Evolutionary conservation across 2,329 filamentous ascomycete genomes (phyloP).

Genomic region (Biscogniauxia sp.): DNA sequence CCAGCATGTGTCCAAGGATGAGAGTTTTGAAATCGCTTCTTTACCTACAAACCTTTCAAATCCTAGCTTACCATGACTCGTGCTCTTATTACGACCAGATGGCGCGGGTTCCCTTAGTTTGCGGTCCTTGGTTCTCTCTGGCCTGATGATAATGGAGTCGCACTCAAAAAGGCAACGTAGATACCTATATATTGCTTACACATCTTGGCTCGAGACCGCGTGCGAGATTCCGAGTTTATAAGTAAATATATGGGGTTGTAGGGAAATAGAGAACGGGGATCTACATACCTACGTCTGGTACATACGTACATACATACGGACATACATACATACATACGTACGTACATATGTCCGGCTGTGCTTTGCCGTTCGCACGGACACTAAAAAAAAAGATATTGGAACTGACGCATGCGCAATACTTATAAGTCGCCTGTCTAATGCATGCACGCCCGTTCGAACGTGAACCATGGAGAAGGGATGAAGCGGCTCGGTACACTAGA

Average conservation of each 20-base stretch:
- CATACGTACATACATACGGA: neutral
- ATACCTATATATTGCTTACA: neutral
- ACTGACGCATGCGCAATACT: neutral
- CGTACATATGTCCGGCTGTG: neutral
- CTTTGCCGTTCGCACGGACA: neutral
- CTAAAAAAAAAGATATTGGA: neutral
- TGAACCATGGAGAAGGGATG: neutral
- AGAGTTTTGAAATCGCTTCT: neutral
- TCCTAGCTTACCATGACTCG: neutral
- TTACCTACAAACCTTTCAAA: neutral
- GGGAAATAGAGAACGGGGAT: neutral
- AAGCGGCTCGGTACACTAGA: neutral
- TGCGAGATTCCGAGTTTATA: neutral
- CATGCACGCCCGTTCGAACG: neutral
- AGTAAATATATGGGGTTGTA: neutral
- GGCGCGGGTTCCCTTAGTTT: neutral
- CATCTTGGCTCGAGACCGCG: neutral
- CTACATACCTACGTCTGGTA: too few species aligned
- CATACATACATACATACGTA: neutral
- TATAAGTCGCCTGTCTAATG: neutral
- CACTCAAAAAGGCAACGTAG: neutral
- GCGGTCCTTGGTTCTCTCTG: neutral
- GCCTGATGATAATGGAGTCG: neutral
- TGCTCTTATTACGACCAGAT: neutral
- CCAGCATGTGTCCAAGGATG: neutral